Base-by-base conservation (phyloP, 192 early-diverging fungal species). In the Jimgerdemannia lactiflua region DNA sequence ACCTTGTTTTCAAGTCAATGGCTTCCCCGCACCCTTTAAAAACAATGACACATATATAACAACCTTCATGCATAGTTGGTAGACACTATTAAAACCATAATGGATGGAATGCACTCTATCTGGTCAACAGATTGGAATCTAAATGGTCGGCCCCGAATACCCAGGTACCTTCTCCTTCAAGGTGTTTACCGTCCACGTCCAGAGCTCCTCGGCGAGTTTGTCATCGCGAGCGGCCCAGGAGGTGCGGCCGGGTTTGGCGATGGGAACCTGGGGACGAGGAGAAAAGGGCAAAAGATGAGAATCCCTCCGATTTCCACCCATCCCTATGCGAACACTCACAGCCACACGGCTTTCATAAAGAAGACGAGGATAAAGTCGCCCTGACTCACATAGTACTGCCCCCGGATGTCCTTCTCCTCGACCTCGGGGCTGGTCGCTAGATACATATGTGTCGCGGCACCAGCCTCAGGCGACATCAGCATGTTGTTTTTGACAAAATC, bases 401-500 rank as follows among this genome's bases (percentile, higher is more conserved):
- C 82, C 41, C 39, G 74, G 19, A 79, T 74, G 3, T 78, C 73
- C 42, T 84, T 84, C 19, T 86, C 74, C 69, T 88, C 80, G 63
- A 88, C 78, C 70, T 89, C 81, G 39, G 87, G 87, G 39, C 84
- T 86, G 2, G 85, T 82, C 6, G 88, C 84, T 72, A 81, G 74
- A 67, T 88, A 89, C 3, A 87, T 63, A 64, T 82, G 82, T 3
- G 81, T 86, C 41, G 87, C 42, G 0, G 87, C 81, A 20, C 88
- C 88, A 69, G 85, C 75, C 10, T 79, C 85, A 14, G 81, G 65
- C 0, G 42, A 75, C 3, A 76, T 49, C 67, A 83, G 72, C 42
- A 72, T 39, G 1, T 4, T 11, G 7, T 68, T 72, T 3, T 39
- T 41, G 3, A 42, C 64, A 10, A 40, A 10, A 20, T 3, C 20